phyloP scores from a whole-genome alignment of 2,329 filamentous ascomycete genomes.

The Phaeosphaeriaceae sp. region DNA sequence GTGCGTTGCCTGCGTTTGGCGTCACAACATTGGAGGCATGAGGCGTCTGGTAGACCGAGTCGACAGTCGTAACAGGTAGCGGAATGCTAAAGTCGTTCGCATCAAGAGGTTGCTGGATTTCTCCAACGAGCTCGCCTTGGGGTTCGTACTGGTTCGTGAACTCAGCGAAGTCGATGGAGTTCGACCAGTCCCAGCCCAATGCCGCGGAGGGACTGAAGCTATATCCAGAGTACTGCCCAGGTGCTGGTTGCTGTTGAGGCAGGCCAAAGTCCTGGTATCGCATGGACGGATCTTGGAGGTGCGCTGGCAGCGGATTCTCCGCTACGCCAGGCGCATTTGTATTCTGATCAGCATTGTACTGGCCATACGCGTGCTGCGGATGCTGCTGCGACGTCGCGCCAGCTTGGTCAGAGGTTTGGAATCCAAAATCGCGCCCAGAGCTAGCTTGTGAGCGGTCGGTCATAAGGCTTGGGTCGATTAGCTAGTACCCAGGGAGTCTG shows the following conservation, averaged over 20 bases:
- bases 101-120: slow-evolving; percentile 38
- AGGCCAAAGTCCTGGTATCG: slow-evolving; percentile 25
- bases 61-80: slow-evolving; percentile 23
- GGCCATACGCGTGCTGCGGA: slow-evolving; percentile 25
- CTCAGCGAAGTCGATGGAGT: slow-evolving; percentile 41
- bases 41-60: slow-evolving; percentile 28
- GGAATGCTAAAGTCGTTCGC: slow-evolving; percentile 51
- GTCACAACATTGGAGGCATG: slow-evolving; percentile 20
- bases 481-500: slow-evolving; percentile 21
- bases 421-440: slow-evolving; percentile 37
- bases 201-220: slow-evolving; percentile 33
- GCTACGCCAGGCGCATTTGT: slow-evolving; percentile 28
- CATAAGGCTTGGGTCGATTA: slow-evolving; percentile 30
- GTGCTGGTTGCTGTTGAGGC: slow-evolving; percentile 25
- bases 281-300: slow-evolving; percentile 23
- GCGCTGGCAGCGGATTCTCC: slow-evolving; percentile 20
- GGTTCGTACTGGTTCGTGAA: slow-evolving; percentile 51
- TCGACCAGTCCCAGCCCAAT: slow-evolving; percentile 49
- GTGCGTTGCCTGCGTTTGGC: slow-evolving; percentile 16
- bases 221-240: slow-evolving; percentile 24
- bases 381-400: slow-evolving; percentile 25
- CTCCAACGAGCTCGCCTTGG: slow-evolving; percentile 54
- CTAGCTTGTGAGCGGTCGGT: slow-evolving; percentile 32
- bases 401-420: slow-evolving; percentile 45
- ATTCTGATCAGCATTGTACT: slow-evolving; percentile 34